Percentiles rank a stretch among this genome's conserved stretches.
Evolutionary conservation across 345 rosid species (phyloP).

Genomic region (Pistacia integerrima): DNA sequence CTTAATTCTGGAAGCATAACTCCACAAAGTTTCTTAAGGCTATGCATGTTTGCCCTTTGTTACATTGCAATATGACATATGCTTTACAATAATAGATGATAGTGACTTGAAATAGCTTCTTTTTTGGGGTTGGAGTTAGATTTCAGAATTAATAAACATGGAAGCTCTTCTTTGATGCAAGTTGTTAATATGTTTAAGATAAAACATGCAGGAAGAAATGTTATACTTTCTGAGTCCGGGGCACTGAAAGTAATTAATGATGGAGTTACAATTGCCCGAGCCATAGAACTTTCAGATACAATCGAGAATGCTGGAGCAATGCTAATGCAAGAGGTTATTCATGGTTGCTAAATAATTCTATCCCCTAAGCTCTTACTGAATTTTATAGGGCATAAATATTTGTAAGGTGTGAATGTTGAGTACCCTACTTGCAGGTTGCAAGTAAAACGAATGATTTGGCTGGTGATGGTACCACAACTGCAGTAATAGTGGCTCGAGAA

Average conservation of each 20-base stretch:
- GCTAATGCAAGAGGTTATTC: conserved; percentile 88
- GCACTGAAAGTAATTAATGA: conserved; percentile 71
- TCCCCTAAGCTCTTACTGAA: conserved; percentile 15
- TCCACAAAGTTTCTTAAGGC: neutral
- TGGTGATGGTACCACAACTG: conserved; percentile 93
- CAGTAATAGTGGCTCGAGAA: conserved; percentile 76
- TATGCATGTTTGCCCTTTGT: neutral
- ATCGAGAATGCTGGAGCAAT: conserved; percentile 81
- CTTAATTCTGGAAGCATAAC: neutral
- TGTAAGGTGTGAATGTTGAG: conserved; percentile 15
- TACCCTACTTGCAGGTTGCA: conserved; percentile 62
- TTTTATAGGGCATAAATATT: conserved; percentile 1
- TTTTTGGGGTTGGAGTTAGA: neutral
- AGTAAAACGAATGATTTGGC: conserved; percentile 78
- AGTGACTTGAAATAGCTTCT: neutral
- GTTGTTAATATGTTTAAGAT: conserved; percentile 20
- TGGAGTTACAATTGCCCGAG: conserved; percentile 77
- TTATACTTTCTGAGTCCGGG: conserved; percentile 64
- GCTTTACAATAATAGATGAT: neutral
- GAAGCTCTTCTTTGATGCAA: conserved; percentile 6
- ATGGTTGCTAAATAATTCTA: conserved; percentile 47
- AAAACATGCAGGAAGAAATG: conserved; percentile 70
- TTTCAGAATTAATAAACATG: neutral
- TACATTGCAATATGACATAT: no score
- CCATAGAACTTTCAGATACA: conserved; percentile 74